Evolutionary conservation across 2,329 filamentous ascomycete genomes (phyloP).

Genomic region (Nemania abortiva): DNA sequence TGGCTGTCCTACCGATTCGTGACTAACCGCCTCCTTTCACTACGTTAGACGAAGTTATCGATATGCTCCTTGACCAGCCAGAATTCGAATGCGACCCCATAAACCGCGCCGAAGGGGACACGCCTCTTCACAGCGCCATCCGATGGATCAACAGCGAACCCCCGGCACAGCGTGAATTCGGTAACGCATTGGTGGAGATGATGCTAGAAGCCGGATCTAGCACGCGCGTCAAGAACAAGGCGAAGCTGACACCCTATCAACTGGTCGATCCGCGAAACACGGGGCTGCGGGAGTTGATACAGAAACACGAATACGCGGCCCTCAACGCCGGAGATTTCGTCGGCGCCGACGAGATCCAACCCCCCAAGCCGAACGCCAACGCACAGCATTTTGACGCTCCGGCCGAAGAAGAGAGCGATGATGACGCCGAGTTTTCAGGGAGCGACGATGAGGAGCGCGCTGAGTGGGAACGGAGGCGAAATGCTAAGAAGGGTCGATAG

Average conservation of each 20-base stretch:
- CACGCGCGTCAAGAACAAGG: constrained; percentile 74
- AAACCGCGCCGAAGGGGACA: constrained; percentile 78
- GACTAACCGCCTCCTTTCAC: constrained; percentile 12
- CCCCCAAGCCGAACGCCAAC: constrained; percentile 39
- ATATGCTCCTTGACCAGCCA: constrained; percentile 84
- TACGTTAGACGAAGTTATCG: constrained; percentile 79
- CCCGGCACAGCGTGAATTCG: constrained; percentile 72
- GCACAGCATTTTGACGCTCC: constrained; percentile 37
- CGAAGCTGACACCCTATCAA: constrained; percentile 76
- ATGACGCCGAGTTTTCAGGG: constrained; percentile 72
- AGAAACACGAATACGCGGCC: constrained; percentile 76
- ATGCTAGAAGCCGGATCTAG: constrained; percentile 82
- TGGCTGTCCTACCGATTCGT: neutral
- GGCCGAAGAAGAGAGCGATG: constrained; percentile 59
- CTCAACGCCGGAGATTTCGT: constrained; percentile 71
- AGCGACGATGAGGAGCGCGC: constrained; percentile 74
- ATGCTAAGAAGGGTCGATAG: constrained; percentile 52
- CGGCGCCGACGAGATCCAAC: constrained; percentile 49
- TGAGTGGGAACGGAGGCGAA: constrained; percentile 67
- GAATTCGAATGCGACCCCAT: constrained; percentile 86
- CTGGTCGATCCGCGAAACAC: constrained; percentile 79
- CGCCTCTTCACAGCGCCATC: constrained; percentile 82
- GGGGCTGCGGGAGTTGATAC: constrained; percentile 71
- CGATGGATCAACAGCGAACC: constrained; percentile 79
- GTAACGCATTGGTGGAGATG: constrained; percentile 77